These are phyloP conservation scores for Phytophthora niederhauseri DNA, from an alignment of 352 stramenopile species.

Conservation along the genomic window DNA sequence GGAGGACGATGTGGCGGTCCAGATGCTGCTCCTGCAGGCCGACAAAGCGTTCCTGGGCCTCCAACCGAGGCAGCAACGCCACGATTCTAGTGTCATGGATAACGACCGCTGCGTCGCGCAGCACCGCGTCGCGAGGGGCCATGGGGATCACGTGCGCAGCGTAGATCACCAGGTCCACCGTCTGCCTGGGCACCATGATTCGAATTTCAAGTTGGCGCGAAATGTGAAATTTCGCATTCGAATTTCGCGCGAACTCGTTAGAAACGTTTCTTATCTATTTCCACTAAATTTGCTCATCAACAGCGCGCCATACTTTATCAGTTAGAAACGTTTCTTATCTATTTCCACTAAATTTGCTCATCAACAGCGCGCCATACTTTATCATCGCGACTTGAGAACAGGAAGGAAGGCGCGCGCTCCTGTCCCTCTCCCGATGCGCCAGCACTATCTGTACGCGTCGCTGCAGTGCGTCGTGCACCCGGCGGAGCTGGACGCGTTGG, in stretches of 20 bases:
- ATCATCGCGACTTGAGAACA: not conserved
- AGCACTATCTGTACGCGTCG: constrained; percentile 50
- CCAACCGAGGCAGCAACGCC: constrained; percentile 54
- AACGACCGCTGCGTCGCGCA: constrained; percentile 69
- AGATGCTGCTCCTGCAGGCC: constrained; percentile 43
- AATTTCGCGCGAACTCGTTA: not conserved
- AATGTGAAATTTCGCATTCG: constrained; percentile 3
- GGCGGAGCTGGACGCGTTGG: constrained; percentile 42
- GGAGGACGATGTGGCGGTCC: constrained; percentile 71
- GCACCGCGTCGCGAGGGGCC: constrained; percentile 63
- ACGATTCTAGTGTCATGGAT: constrained; percentile 63
- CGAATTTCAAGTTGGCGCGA: constrained; percentile 11
- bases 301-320: not conserved
- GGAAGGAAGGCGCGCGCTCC: too few species aligned
- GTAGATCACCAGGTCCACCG: constrained; percentile 67
- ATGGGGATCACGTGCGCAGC: constrained; percentile 78
- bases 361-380: not conserved
- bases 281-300: not conserved
- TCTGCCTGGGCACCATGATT: not conserved
- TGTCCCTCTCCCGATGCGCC: constrained; percentile 42
- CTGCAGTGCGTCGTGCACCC: constrained; percentile 64
- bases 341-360: not conserved
- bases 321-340: not conserved
- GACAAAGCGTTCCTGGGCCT: constrained; percentile 53
- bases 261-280: not conserved